Evolutionary conservation across 257 asterid genomes (phyloP).

Genomic region (Fraxinus anomala): DNA sequence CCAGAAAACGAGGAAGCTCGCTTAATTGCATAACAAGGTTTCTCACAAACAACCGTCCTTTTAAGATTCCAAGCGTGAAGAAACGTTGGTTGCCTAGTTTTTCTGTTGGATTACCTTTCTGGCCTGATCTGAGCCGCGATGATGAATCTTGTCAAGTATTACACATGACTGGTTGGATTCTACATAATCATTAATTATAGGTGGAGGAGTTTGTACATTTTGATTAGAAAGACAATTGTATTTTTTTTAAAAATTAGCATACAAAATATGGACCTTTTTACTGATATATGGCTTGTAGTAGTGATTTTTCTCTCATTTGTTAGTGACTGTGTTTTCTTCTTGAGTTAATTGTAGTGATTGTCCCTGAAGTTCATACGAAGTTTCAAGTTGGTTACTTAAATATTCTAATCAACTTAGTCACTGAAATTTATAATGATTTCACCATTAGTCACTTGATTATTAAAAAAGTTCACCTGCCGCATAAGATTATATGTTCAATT

Average conservation of each 20-base stretch:
- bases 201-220: background rate
- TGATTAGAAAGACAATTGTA: background rate
- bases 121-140: background rate
- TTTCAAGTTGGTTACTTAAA: no score
- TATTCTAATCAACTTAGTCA: no score
- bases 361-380: background rate
- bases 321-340: background rate
- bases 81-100: background rate
- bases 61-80: background rate
- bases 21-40: slow-evolving; percentile 53
- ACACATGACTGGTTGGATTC: background rate
- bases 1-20: slow-evolving; percentile 70
- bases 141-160: background rate
- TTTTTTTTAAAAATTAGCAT: background rate
- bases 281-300: background rate
- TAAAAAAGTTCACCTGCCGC: no score
- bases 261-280: background rate
- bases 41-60: background rate
- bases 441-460: no score
- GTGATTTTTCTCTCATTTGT: background rate
- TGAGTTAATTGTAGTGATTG: background rate
- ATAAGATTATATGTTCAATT: no score
- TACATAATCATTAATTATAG: background rate
- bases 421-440: no score
- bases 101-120: background rate